Evolutionary conservation across 176 grass and related monocot genomes (phyloP).

Genomic region (Oryza australiensis): DNA sequence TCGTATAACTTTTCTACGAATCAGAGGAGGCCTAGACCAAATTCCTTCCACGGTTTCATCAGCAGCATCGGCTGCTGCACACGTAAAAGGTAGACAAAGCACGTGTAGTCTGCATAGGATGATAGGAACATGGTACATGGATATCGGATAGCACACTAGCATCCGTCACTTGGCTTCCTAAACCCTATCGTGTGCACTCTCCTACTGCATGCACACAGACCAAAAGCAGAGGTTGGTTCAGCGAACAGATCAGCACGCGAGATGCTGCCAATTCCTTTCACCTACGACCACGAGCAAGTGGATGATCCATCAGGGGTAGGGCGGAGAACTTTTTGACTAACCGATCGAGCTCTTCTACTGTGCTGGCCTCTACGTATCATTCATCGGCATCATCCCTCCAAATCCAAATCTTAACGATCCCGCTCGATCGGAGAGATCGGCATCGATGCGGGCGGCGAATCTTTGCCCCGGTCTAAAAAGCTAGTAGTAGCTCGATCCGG

Average conservation of each 20-base stretch:
- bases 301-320: not conserved
- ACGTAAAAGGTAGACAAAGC: not conserved
- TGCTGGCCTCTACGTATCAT: not conserved
- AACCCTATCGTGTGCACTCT: not conserved
- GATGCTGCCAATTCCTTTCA: conserved; percentile 13
- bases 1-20: no score
- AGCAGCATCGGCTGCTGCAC: not conserved
- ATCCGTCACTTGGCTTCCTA: conserved; percentile 3
- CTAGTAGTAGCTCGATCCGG: no score
- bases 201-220: not conserved
- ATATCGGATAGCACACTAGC: not conserved
- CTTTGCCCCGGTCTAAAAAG: conserved; percentile 12
- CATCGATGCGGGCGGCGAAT: conserved; percentile 11
- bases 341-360: not conserved
- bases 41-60: not conserved
- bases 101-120: not conserved
- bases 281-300: not conserved
- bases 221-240: not conserved
- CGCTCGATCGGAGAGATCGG: not conserved
- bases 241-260: not conserved
- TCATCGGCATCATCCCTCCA: not conserved
- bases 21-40: no score
- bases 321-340: not conserved
- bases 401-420: not conserved
- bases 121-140: not conserved